phyloP scores from a whole-genome alignment of 768 basidiomycete species.

The Tulasnella sp. region DNA sequence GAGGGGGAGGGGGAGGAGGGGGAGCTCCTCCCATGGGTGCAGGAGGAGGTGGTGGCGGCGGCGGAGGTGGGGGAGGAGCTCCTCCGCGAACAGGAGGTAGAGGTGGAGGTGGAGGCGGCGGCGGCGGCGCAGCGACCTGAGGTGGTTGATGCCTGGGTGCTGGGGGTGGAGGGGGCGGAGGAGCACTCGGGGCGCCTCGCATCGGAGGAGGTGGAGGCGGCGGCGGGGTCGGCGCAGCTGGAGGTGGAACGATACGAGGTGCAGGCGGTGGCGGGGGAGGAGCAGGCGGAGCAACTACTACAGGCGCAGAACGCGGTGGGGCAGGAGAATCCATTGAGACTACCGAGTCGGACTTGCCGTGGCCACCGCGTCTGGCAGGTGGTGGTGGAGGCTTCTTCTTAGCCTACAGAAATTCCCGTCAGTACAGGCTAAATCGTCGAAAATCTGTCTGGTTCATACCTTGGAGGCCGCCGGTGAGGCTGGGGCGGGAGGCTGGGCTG shows the following conservation, averaged over 20 bases:
- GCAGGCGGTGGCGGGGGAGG: slow-evolving; percentile 25
- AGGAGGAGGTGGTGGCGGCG: slow-evolving; percentile 34
- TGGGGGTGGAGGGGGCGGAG: slow-evolving; percentile 28
- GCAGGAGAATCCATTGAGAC: background rate
- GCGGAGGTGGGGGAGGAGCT: slow-evolving; percentile 27
- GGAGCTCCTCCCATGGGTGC: slow-evolving; percentile 27
- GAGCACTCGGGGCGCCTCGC: slow-evolving; percentile 18
- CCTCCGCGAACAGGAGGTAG: slow-evolving; percentile 20
- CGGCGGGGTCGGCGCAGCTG: slow-evolving; percentile 33
- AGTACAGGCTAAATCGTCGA: background rate
- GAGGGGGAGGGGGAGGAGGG: slow-evolving; percentile 27
- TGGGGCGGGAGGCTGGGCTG: background rate
- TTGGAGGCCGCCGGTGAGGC: background rate
- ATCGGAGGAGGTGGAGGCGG: slow-evolving; percentile 27
- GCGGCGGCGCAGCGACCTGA: slow-evolving; percentile 23
- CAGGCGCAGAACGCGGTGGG: slow-evolving; percentile 23
- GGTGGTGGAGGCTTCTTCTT: slow-evolving; percentile 19
- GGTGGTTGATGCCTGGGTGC: slow-evolving; percentile 10
- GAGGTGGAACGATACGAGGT: slow-evolving; percentile 21
- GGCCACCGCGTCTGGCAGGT: slow-evolving; percentile 14
- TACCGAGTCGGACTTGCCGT: background rate
- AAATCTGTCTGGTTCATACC: background rate
- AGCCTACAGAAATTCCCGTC: background rate
- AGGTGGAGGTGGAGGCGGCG: slow-evolving; percentile 35
- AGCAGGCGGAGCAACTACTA: slow-evolving; percentile 23